Conservation (phyloP, 2,329 filamentous ascomycete genomes). For the Fusarium paranaense region DNA sequence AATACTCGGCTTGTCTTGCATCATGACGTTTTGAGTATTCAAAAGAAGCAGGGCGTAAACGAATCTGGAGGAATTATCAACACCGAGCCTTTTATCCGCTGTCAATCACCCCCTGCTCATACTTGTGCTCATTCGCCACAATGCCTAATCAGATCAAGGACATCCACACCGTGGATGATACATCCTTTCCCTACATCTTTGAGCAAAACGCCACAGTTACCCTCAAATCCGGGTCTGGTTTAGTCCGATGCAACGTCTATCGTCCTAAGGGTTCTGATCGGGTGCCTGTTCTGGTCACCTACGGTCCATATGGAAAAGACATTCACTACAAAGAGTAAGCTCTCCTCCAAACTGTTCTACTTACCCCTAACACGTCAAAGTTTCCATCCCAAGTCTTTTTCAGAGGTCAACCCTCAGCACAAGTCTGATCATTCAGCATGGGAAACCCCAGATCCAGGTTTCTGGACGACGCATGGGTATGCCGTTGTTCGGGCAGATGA, state of each 20-base stretch:
- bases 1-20: not conserved
- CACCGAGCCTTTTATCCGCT: not conserved
- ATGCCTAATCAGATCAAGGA: constrained; percentile 49
- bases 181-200: constrained; percentile 55
- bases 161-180: constrained; percentile 44
- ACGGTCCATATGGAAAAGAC: constrained; percentile 81
- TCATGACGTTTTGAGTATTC: not conserved
- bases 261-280: constrained; percentile 44
- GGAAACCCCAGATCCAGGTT: constrained; percentile 69
- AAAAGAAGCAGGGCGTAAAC: not conserved
- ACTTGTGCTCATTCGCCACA: not conserved
- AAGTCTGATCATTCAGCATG: constrained; percentile 66
- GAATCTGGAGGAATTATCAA: not conserved
- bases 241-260: constrained; percentile 55
- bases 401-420: constrained; percentile 65
- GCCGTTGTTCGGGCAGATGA: constrained; percentile 66
- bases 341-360: not conserved
- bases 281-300: constrained; percentile 74
- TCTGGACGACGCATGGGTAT: constrained; percentile 67
- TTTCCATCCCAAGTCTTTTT: constrained; percentile 55
- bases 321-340: constrained; percentile 68
- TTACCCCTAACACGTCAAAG: constrained; percentile 23
- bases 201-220: constrained; percentile 47
- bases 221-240: constrained; percentile 41
- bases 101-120: not conserved